Evolutionary conservation across 2,329 filamentous ascomycete species (phyloP).

Genomic region (Xylaria multiplex): DNA sequence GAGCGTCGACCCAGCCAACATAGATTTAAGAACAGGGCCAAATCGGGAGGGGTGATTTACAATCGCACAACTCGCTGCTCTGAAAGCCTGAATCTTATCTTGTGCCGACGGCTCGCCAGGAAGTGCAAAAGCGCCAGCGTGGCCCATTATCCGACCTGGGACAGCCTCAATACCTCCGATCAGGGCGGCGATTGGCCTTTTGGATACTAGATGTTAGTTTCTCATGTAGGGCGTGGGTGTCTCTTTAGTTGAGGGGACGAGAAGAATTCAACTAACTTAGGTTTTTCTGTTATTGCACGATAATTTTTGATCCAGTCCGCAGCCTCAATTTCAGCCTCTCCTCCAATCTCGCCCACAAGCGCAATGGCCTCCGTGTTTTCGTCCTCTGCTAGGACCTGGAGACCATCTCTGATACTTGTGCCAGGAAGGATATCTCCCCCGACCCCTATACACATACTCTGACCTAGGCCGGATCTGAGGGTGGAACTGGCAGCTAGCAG

Average conservation of each 20-base stretch:
- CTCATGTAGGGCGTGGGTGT: neutral
- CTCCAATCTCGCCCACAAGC: conserved; percentile 77
- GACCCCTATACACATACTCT: conserved; percentile 78
- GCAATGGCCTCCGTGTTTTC: conserved; percentile 76
- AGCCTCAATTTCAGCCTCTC: conserved; percentile 74
- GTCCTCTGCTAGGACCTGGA: conserved; percentile 73
- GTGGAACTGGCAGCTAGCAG: conserved; percentile 72
- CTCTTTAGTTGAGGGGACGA: neutral
- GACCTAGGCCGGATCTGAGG: conserved; percentile 74
- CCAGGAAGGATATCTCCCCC: conserved; percentile 78
- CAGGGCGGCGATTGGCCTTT: conserved; percentile 76
- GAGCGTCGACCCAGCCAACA: conserved; percentile 57
- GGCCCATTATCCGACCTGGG: conserved; percentile 76
- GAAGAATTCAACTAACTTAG: conserved; percentile 63
- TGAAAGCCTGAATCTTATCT: conserved; percentile 74
- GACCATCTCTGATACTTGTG: conserved; percentile 77
- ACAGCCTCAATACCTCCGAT: conserved; percentile 74
- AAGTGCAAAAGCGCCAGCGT: conserved; percentile 78
- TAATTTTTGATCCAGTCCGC: conserved; percentile 79
- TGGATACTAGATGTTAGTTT: conserved; percentile 18
- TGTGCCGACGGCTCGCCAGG: conserved; percentile 71
- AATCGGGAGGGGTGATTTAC: conserved; percentile 82
- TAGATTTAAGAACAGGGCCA: conserved; percentile 71
- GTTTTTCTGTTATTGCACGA: conserved; percentile 62
- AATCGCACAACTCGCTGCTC: conserved; percentile 73